phyloP scores from a whole-genome alignment of 1,284 basidiomycete genomes.

The Mycena sp. region DNA sequence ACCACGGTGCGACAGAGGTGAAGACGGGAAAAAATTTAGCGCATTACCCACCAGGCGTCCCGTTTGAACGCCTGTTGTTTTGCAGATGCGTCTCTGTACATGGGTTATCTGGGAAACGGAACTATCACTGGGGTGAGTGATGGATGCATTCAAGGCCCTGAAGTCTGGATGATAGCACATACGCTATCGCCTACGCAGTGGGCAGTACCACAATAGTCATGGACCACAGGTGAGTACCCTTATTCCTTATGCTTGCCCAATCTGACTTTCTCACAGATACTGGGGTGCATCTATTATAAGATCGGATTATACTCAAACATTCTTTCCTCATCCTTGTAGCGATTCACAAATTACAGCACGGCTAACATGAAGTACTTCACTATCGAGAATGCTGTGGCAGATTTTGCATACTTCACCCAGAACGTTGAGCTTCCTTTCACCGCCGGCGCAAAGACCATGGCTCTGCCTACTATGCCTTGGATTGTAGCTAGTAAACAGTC shows the following conservation, averaged over 20 bases:
- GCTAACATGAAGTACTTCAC: slow-evolving; percentile 55
- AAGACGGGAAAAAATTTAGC: slow-evolving; percentile 12
- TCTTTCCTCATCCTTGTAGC: too few species aligned
- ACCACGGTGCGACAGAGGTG: slow-evolving; percentile 2
- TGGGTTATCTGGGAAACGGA: slow-evolving; percentile 21
- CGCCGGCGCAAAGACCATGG: slow-evolving; percentile 52
- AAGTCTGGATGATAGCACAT: neutral
- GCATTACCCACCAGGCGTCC: neutral
- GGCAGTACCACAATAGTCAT: slow-evolving; percentile 25
- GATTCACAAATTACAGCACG: slow-evolving; percentile 32
- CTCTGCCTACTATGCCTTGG: slow-evolving; percentile 32
- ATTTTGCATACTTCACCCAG: slow-evolving; percentile 61
- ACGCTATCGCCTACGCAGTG: slow-evolving; percentile 20
- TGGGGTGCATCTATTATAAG: slow-evolving; percentile 25
- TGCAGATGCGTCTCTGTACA: slow-evolving; percentile 25
- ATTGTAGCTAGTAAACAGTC: slow-evolving; percentile 7
- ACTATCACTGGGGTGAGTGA: slow-evolving; percentile 22
- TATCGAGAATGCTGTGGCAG: slow-evolving; percentile 62
- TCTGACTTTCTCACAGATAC: slow-evolving; percentile 18
- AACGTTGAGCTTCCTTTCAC: slow-evolving; percentile 60
- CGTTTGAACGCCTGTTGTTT: neutral
- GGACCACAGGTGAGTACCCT: slow-evolving; percentile 19
- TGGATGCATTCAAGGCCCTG: too few species aligned
- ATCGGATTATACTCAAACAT: too few species aligned
- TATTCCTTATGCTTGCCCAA: neutral